Percentiles rank a stretch among this genome's conserved stretches.
Evolutionary conservation across 192 early-diverging fungal genomes (phyloP).

Genomic region (Backusella macrospora): DNA sequence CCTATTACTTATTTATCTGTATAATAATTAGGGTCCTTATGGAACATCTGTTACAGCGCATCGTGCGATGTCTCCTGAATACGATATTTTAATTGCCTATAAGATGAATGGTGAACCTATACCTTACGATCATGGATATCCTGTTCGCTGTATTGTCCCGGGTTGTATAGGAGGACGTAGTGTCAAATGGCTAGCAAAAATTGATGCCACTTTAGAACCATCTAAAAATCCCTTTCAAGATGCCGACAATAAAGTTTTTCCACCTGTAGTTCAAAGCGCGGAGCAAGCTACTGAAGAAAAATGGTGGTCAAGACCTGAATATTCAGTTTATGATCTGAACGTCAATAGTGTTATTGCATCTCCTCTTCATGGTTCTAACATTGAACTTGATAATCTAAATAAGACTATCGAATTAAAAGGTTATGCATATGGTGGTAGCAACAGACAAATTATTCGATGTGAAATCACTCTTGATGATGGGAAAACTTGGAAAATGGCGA

Average conservation of each 20-base stretch:
- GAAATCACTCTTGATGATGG: conserved; percentile 85
- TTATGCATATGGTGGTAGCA: conserved; percentile 82
- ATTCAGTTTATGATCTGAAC: conserved; percentile 77
- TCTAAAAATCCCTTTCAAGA: conserved; percentile 76
- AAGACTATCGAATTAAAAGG: conserved; percentile 56
- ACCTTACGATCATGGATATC: conserved; percentile 85
- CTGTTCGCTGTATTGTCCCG: conserved; percentile 85
- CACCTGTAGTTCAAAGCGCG: conserved; percentile 62
- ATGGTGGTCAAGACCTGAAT: conserved; percentile 69
- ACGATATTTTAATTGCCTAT: conserved; percentile 79
- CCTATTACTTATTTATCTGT: background rate
- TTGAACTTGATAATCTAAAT: background rate
- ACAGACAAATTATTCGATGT: conserved; percentile 72
- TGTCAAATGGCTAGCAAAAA: conserved; percentile 80
- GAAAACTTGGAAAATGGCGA: conserved; percentile 73
- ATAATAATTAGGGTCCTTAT: conserved; percentile 53
- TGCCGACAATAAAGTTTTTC: conserved; percentile 85
- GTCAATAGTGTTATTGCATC: conserved; percentile 72
- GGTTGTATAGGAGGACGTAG: conserved; percentile 87
- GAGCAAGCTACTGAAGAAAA: conserved; percentile 50
- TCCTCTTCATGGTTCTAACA: background rate
- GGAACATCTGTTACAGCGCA: conserved; percentile 74
- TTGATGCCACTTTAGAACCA: conserved; percentile 60
- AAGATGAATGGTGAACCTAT: conserved; percentile 77
- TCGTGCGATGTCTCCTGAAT: conserved; percentile 64